Percentiles rank a stretch among this genome's conserved stretches.
Evolutionary conservation across 257 asterid species (phyloP).

Genomic region (Verbascum thapsus): DNA sequence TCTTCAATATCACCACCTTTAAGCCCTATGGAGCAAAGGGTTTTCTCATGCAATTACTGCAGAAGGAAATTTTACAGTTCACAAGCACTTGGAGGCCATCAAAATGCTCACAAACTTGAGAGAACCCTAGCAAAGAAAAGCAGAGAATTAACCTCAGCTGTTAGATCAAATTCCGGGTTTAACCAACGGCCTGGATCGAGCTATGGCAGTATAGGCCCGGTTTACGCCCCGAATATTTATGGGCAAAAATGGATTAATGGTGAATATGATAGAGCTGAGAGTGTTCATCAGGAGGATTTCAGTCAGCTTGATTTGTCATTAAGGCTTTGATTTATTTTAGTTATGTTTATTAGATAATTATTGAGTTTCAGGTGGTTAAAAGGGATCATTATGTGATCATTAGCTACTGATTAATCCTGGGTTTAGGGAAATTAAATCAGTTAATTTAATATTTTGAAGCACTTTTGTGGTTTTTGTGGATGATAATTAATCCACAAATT

Average conservation of each 20-base stretch:
- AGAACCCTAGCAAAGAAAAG: constrained; percentile 80
- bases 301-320: constrained; percentile 69
- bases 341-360: neutral
- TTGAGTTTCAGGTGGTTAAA: too few relatives aligned
- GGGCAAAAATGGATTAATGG: too few relatives aligned
- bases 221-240: too few relatives aligned
- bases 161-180: constrained; percentile 39
- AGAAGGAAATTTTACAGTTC: constrained; percentile 76
- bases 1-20: constrained; percentile 41
- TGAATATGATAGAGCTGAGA: constrained; percentile 34
- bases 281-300: constrained; percentile 49
- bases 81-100: constrained; percentile 92
- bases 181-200: constrained; percentile 33
- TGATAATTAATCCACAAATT: too few relatives aligned
- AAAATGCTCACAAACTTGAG: constrained; percentile 88
- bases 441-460: neutral
- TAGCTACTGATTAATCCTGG: neutral
- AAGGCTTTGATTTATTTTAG: constrained; percentile 51
- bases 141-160: constrained; percentile 50
- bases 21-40: constrained; percentile 50
- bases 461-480: constrained; percentile 9
- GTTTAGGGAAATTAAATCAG: neutral
- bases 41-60: constrained; percentile 82
- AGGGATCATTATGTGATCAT: neutral
- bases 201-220: constrained; percentile 14